These are phyloP conservation scores for Crithidia thermophila DNA, from an alignment of 208 protist species.

Conservation along the genomic window DNA sequence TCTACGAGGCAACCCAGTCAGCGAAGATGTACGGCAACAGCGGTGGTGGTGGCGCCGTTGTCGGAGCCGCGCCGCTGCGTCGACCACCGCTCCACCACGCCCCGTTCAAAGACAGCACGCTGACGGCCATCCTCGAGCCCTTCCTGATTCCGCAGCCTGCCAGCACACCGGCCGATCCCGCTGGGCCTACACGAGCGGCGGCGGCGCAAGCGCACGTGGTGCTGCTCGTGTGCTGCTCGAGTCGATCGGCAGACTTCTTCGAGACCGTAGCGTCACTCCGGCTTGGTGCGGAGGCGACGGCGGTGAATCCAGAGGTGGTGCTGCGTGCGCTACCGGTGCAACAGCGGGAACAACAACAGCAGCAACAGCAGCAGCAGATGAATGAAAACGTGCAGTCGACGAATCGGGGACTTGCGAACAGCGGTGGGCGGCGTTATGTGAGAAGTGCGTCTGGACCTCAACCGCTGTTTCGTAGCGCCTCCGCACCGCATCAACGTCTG, in stretches of 20 bases:
- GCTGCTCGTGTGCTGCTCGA: constrained; percentile 71
- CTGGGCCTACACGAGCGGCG: too few relatives aligned
- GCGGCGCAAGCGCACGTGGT: constrained; percentile 13
- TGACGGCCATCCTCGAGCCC: constrained; percentile 72
- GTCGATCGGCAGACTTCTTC: constrained; percentile 55
- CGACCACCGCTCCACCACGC: constrained; percentile 41
- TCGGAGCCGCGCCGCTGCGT: neutral
- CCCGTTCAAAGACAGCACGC: constrained; percentile 71
- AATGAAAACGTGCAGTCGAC: neutral
- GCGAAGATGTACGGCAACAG: too few relatives aligned
- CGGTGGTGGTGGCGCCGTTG: too few relatives aligned
- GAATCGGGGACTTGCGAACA: neutral
- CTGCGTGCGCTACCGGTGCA: constrained; percentile 36
- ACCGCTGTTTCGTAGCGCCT: constrained; percentile 24
- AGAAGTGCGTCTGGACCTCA: neutral
- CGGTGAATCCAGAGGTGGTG: constrained; percentile 38
- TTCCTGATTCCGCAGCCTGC: constrained; percentile 42
- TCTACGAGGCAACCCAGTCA: constrained; percentile 27
- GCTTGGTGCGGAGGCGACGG: constrained; percentile 68
- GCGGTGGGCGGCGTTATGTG: neutral
- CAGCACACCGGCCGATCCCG: neutral
- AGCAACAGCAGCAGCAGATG: constrained; percentile 19
- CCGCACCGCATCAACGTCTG: constrained; percentile 16
- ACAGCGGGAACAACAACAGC: constrained; percentile 28
- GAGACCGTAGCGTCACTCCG: constrained; percentile 76